Evolutionary conservation across 2,329 filamentous ascomycete species (phyloP).

Genomic region (Tympanopsis confertula): DNA sequence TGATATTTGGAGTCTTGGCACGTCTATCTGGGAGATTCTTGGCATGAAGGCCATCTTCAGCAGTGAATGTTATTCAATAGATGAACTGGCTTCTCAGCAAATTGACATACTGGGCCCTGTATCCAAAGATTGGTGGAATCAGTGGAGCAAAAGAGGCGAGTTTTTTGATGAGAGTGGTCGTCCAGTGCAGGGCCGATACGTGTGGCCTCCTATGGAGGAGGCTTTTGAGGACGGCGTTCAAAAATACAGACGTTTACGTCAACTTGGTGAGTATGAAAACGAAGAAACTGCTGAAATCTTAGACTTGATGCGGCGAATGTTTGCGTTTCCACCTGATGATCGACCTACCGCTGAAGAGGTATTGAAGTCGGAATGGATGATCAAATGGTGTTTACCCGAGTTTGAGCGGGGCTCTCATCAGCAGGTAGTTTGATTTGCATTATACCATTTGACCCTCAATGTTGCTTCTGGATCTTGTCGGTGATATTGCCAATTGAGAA

Average conservation of each 20-base stretch:
- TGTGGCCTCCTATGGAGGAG: constrained; percentile 11
- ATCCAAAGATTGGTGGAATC: neutral
- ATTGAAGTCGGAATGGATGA: constrained; percentile 19
- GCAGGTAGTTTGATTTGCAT: too few relatives aligned
- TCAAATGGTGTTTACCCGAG: constrained; percentile 16
- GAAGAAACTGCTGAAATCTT: constrained; percentile 12
- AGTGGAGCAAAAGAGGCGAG: neutral
- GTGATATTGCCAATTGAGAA: too few relatives aligned
- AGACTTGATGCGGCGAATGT: constrained; percentile 17
- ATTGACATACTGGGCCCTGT: constrained; percentile 8
- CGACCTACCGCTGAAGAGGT: constrained; percentile 15
- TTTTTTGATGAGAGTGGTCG: constrained; percentile 2
- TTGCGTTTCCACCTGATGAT: constrained; percentile 14
- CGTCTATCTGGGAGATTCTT: constrained; percentile 11
- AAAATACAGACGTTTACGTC: constrained; percentile 8
- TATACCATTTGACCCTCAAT: too few relatives aligned
- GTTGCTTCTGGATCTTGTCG: too few relatives aligned
- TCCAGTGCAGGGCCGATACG: constrained; percentile 2
- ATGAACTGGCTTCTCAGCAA: constrained; percentile 10
- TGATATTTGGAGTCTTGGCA: constrained; percentile 10
- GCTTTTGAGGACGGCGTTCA: constrained; percentile 14
- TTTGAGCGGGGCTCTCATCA: too few relatives aligned
- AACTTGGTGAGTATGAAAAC: constrained; percentile 6
- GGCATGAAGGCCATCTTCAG: constrained; percentile 10
- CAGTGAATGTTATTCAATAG: constrained; percentile 6